Percentiles rank a stretch among this genome's conserved stretches.
phyloP scores from a whole-genome alignment of 148 eudicot species.

The Vaccinium corymbosum region DNA sequence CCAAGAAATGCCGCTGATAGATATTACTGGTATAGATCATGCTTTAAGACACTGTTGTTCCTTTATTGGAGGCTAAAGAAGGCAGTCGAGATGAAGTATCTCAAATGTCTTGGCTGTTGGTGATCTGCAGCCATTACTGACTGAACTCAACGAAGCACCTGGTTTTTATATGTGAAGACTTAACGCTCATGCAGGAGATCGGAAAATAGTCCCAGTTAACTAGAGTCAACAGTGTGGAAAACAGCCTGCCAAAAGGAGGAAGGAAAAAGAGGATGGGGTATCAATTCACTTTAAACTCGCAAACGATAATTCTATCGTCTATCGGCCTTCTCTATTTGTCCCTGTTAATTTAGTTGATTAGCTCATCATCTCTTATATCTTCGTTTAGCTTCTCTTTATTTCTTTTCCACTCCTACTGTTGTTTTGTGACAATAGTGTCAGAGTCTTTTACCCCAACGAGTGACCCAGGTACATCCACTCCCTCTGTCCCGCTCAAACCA shows the following conservation, averaged over 20 bases:
- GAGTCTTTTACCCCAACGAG: not conserved
- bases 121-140: too few relatives aligned
- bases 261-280: not conserved
- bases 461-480: not conserved
- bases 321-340: not conserved
- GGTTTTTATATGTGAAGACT: too few relatives aligned
- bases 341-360: not conserved
- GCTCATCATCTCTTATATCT: not conserved
- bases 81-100: too few relatives aligned
- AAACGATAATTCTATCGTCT: not conserved
- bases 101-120: too few relatives aligned
- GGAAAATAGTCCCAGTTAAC: too few relatives aligned
- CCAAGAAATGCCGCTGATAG: not conserved
- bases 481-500: not conserved
- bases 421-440: not conserved
- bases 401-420: not conserved
- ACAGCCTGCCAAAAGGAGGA: too few relatives aligned
- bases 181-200: too few relatives aligned
- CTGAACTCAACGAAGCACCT: too few relatives aligned
- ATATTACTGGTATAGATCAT: too few relatives aligned
- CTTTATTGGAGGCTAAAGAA: too few relatives aligned
- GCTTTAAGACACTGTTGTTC: too few relatives aligned
- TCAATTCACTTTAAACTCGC: not conserved
- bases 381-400: not conserved
- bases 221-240: too few relatives aligned